Evolutionary conservation across 257 asterid species (phyloP), one percentile per base, ranked within the genome.

Genomic region (Gentiana macrophylla): DNA sequence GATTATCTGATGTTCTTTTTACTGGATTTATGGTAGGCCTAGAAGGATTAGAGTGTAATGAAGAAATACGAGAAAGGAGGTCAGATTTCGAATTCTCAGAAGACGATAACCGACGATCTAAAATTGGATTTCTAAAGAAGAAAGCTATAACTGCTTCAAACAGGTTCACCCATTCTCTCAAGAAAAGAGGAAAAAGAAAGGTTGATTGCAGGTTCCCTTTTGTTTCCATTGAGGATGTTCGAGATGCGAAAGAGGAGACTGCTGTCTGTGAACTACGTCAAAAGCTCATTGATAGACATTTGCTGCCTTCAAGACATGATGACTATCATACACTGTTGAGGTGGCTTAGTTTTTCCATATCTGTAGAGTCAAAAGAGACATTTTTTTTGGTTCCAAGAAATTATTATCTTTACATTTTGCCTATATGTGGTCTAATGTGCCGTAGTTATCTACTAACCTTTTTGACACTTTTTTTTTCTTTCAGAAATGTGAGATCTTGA

Each of bases 301-400:
- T 86, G 76, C 66, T 90, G 84, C 98, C 98, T 36, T 67, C 67
- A 67, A 76, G 73, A 67, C 92, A 72, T 65, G 98, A 90, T 62
- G 96, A 90, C 74, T 90, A 90, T 75, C 94, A 90, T 70, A 82
- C 84, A 53, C 63, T 90, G 72, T 65, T 84, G 77, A 86, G 98
- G 98, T 84, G 70, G 59, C 70, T 32, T 24, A 51, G 43, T 37
- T 13, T 24, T 24, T 24, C 24, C 24, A 24, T 24, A 24, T 24
- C 24, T 24, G 24, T 24, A 24, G 24, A 24, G 24, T 24, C 24
- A 12, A 24, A 24, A 24, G 24, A 24, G 35, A 1, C 49, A 35
- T 13, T 55, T 13, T n/a, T 38, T 12, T 0, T 10, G 7, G 24
- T 35, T 36, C 48, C 8, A 13, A 45, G 47, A n/a, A n/a, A n/a